phyloP scores from a whole-genome alignment of 2,329 filamentous ascomycete genomes.

The Ceratocystis variospora region DNA sequence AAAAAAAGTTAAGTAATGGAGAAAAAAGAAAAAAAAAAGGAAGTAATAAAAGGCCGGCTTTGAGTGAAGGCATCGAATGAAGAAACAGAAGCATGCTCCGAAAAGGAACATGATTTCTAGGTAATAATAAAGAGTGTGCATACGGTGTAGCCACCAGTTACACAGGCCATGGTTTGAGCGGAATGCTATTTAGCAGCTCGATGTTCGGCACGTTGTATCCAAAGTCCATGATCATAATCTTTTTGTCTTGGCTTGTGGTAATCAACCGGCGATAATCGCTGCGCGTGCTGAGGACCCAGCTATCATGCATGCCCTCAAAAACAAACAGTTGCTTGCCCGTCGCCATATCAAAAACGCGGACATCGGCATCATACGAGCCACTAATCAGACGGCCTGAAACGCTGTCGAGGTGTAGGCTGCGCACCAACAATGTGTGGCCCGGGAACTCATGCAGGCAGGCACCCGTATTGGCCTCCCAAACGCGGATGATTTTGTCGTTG shows the following conservation, averaged over 20 bases:
- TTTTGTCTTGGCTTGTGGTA: constrained; percentile 84
- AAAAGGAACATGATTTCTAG: not conserved
- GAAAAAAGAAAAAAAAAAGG: constrained; percentile 1
- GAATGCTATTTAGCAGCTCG: constrained; percentile 38
- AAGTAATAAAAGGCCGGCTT: not conserved
- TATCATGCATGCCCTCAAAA: constrained; percentile 88
- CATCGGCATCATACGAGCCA: constrained; percentile 87
- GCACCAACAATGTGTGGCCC: constrained; percentile 74
- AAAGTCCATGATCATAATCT: constrained; percentile 90
- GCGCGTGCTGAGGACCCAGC: constrained; percentile 94
- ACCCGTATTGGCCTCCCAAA: constrained; percentile 88
- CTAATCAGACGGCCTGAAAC: constrained; percentile 76
- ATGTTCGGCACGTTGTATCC: constrained; percentile 48
- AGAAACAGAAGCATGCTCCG: not conserved
- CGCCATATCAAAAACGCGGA: constrained; percentile 85
- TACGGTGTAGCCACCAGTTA: not conserved
- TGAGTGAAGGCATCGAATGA: not conserved
- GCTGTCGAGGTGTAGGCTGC: constrained; percentile 80
- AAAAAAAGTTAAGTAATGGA: not conserved
- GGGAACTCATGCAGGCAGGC: constrained; percentile 66
- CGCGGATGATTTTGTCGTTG: constrained; percentile 88
- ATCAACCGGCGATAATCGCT: constrained; percentile 91
- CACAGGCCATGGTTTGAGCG: not conserved
- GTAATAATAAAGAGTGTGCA: not conserved
- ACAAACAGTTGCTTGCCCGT: constrained; percentile 65